Evolutionary conservation across 1,284 basidiomycete species (phyloP).

Genomic region (Exobasidium rhododendri): DNA sequence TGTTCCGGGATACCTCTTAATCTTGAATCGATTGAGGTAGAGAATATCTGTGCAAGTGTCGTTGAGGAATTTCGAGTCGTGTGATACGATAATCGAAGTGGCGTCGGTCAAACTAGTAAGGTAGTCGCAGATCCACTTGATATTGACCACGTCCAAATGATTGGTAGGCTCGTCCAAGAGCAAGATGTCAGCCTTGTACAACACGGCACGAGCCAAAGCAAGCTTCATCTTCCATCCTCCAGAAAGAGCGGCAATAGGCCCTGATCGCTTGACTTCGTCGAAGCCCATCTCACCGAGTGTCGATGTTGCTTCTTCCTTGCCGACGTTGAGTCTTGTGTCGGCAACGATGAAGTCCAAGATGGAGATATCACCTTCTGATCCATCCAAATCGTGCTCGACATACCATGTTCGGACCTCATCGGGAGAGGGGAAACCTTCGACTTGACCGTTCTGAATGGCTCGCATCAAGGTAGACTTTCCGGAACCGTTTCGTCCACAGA

Average conservation of each 20-base stretch:
- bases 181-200: constrained; percentile 55
- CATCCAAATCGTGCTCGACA: constrained; percentile 56
- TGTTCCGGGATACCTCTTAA: constrained; percentile 55
- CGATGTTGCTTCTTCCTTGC: constrained; percentile 37
- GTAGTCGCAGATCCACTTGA: constrained; percentile 55
- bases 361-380: constrained; percentile 53
- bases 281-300: constrained; percentile 54
- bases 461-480: constrained; percentile 56
- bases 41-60: constrained; percentile 55
- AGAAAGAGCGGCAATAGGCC: constrained; percentile 53
- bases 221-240: constrained; percentile 57
- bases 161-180: constrained; percentile 55
- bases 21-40: constrained; percentile 56
- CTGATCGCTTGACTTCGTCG: constrained; percentile 49
- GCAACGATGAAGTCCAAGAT: constrained; percentile 53
- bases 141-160: constrained; percentile 55
- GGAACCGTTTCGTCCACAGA: constrained; percentile 55
- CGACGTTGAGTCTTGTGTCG: constrained; percentile 49
- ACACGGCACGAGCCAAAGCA: constrained; percentile 53
- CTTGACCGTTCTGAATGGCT: constrained; percentile 55
- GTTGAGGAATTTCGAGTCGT: constrained; percentile 55
- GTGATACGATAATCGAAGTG: constrained; percentile 55
- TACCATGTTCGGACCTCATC: constrained; percentile 55
- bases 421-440: constrained; percentile 55
- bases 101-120: constrained; percentile 38